Percentiles rank a stretch among this genome's conserved stretches.
These are phyloP conservation scores for Leptographium procerum DNA, from an alignment of 2,329 filamentous ascomycete genomes.

Conservation along the genomic window DNA sequence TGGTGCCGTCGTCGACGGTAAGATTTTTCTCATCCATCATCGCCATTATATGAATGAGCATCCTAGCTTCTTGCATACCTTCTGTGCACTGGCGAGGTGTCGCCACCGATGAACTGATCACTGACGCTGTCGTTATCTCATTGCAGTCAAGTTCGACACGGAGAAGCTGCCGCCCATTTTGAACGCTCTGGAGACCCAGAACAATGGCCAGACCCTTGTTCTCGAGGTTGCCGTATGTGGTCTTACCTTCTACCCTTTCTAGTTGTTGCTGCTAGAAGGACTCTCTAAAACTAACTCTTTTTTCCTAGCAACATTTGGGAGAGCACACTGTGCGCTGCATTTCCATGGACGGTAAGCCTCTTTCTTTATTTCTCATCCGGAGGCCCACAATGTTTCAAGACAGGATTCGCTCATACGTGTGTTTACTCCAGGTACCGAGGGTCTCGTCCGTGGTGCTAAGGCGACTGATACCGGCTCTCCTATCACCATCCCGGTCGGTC, in stretches of 20 bases:
- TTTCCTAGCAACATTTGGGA: constrained; percentile 89
- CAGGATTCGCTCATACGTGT: neutral
- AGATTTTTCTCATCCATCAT: constrained; percentile 27
- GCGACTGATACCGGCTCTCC: constrained; percentile 83
- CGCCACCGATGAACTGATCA: constrained; percentile 7
- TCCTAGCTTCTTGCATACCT: neutral
- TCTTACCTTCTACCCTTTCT: constrained; percentile 9
- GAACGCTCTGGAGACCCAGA: constrained; percentile 86
- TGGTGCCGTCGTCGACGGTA: constrained; percentile 98
- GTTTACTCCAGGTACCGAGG: constrained; percentile 73
- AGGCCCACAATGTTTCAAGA: too few relatives aligned
- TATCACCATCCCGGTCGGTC: constrained; percentile 93
- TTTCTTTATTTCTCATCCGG: neutral
- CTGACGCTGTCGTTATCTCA: constrained; percentile 14
- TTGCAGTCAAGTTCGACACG: constrained; percentile 85
- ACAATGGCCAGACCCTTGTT: constrained; percentile 87
- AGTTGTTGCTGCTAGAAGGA: constrained; percentile 17
- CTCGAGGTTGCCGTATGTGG: constrained; percentile 84
- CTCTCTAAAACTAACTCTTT: constrained; percentile 13
- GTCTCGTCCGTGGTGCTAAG: constrained; percentile 87
- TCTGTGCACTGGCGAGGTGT: too few relatives aligned
- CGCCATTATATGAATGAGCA: neutral
- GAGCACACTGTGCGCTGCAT: constrained; percentile 99
- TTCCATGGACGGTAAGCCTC: constrained; percentile 93
- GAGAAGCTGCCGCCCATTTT: constrained; percentile 93